Evolutionary conservation across 139 green algal genomes (phyloP), one percentile per base, ranked within the genome.

Genomic region (Edaphochlamys debaryana): DNA sequence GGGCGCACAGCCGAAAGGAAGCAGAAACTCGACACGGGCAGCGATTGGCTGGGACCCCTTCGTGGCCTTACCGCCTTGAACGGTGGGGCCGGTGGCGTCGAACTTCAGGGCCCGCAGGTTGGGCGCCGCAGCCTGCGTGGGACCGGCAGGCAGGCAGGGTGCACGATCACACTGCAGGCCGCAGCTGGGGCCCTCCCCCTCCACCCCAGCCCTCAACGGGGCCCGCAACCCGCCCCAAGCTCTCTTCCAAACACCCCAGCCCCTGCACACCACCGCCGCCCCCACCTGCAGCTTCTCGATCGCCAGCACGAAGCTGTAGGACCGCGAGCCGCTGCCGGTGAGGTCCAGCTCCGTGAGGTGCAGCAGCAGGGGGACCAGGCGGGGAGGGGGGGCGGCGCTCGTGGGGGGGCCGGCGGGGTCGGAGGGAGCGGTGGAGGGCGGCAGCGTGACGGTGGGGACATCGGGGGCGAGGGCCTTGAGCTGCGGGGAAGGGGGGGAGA

Each of bases 271-370:
- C 17, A 38, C n/a, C 30, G 2, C 30, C 30, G n/a, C 60, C 30
- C 60, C 27, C 60, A 67, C 60, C 60, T 82, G 76, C 63, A 82
- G 64, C 41, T 37, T 64, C 60, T 82, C 76, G 5, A 82, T 45
- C 23, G 76, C 42, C n/a, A 81, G 56, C 63, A 52, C 32, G 60
- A 36, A 2, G 60, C 13, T 2, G 4, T 32, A 13, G 5, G 42
- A 64, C 19, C n/a, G 45, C 7, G 23, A 11, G 42, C 76, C 76
- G 45, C 62, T 73, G 63, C 76, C 76, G 30, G 62, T 73, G 27
- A 82, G 64, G 34, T 82, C 76, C 54, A 82, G 62, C 32, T 82
- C 76, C 42, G 62, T 73, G 23, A 82, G 63, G 76, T 82, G 63
- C 27, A 82, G 58, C 41, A 82, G n/a, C 62, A 73, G 17, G 17